Percentiles rank a stretch among this genome's conserved stretches.
These are phyloP conservation scores for Epithemia pelagica DNA, from an alignment of 108 stramenopile species.

Conservation along the genomic window DNA sequence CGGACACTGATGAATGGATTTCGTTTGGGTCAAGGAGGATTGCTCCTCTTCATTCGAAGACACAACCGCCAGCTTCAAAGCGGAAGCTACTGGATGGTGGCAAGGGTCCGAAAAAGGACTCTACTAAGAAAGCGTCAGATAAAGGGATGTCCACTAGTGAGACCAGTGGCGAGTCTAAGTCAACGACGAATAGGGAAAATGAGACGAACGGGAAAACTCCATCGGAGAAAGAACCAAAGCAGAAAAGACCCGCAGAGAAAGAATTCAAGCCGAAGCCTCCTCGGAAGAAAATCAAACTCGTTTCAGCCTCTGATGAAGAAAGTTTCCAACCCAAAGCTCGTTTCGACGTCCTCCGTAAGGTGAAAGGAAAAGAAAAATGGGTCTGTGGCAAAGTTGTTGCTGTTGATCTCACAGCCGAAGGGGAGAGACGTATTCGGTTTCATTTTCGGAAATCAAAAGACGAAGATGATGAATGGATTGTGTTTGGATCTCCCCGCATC, in stretches of 20 bases:
- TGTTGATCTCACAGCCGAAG: slow-evolving; percentile 37
- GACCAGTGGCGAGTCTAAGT: no score
- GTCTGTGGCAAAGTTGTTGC: slow-evolving; percentile 54
- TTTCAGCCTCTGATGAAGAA: not conserved
- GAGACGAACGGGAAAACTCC: not conserved
- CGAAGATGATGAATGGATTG: slow-evolving; percentile 69
- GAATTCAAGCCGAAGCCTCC: not conserved
- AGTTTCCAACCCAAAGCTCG: slow-evolving; percentile 21
- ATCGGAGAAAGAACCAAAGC: no score
- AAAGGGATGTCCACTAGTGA: not conserved
- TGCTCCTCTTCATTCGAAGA: slow-evolving; percentile 34
- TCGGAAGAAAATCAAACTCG: not conserved
- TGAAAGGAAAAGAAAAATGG: slow-evolving; percentile 28
- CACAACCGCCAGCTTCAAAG: not conserved
- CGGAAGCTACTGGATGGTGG: not conserved
- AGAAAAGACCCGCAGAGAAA: no score
- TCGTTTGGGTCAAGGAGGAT: slow-evolving; percentile 57
- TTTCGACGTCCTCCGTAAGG: slow-evolving; percentile 72
- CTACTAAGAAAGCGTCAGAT: not conserved
- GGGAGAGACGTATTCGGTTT: slow-evolving; percentile 51
- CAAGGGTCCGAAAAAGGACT: not conserved
- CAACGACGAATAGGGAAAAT: no score
- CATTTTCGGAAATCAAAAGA: slow-evolving; percentile 45
- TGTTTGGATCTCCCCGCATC: slow-evolving; percentile 54
- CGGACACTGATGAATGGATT: slow-evolving; percentile 65